Evolutionary conservation across 306 rosid genomes (phyloP), one percentile per base, ranked within the genome.

Genomic region (Hippophae tibetana): DNA sequence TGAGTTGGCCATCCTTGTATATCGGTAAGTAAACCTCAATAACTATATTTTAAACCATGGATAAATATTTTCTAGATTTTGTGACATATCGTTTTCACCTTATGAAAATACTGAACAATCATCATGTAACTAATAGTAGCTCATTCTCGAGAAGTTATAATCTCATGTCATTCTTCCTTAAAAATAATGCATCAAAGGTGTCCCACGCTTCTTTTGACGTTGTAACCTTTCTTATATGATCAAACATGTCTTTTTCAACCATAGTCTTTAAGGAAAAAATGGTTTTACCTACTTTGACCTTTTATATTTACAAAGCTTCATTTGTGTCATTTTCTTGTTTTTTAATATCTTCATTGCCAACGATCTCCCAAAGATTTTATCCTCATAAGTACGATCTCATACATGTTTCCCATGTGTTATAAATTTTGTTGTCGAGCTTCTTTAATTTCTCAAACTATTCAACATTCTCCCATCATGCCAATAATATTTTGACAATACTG

Each of bases 1-100:
- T 25, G 60, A 43, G 43, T 26, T 56, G 42, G 7, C 60, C 60
- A 56, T 2, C 60, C 43, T 56, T 56, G 60, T 5, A 56, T 56
- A 26, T 44, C 60, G 7, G 49, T 5, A 42, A 59, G 23, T 18
- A 18, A 18, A 18, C 13, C 63, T 25, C 8, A 0, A 59, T 43
- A 59, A 7, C 13, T 12, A 7, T 7, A 38, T 43, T 51, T 59
- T 27, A 42, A 45, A 1, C 63, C 42, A 59, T 59, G 26, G 9
- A 59, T 43, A 43, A 59, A 6, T 42, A 59, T 59, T 13, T 52
- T 42, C 13, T 27, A 43, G 9, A 59, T 59, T 13, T 59, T 51
- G 9, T 12, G 10, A 14, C 50, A 6, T 6, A 47, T 3, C 5
- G 10, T 5, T 47, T 47, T 47, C 12, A 47, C 10, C 50, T 47